Evolutionary conservation across 345 rosid genomes (phyloP).

Genomic region (Brassica rapa): DNA sequence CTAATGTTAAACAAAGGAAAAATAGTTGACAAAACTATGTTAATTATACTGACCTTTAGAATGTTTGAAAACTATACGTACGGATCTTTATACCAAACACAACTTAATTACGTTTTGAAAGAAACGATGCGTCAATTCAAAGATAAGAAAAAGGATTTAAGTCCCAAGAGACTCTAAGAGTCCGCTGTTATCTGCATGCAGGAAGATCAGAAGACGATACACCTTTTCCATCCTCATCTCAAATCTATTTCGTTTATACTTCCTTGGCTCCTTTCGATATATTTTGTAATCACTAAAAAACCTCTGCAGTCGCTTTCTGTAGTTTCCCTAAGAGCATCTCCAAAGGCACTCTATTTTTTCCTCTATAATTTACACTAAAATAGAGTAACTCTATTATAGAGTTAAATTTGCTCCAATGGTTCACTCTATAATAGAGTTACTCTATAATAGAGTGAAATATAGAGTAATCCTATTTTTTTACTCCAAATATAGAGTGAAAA

Average conservation of each 20-base stretch:
- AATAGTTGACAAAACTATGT: not conserved
- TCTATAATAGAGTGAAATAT: no score
- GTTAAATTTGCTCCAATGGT: no score
- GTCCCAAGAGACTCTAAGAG: not conserved
- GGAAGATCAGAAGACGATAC: not conserved
- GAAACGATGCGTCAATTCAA: conserved; percentile 6
- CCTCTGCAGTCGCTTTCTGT: not conserved
- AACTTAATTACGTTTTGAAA: conserved; percentile 9
- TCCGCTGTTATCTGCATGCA: not conserved
- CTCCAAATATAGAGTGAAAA: no score
- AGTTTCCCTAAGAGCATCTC: not conserved
- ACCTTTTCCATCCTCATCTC: conserved; percentile 9
- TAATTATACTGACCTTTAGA: not conserved
- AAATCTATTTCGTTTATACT: not conserved
- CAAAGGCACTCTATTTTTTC: no score
- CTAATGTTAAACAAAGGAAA: not conserved
- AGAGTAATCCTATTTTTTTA: no score
- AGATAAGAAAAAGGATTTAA: not conserved
- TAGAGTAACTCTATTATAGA: no score
- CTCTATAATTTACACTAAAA: no score
- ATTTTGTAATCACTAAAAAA: not conserved
- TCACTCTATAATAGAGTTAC: no score
- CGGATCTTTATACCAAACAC: not conserved
- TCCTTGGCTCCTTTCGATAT: not conserved
- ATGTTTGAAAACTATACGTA: not conserved